Percentiles rank a stretch among this genome's conserved stretches.
phyloP scores from a whole-genome alignment of 345 rosid genomes.

The Rhodomyrtus tomentosa region DNA sequence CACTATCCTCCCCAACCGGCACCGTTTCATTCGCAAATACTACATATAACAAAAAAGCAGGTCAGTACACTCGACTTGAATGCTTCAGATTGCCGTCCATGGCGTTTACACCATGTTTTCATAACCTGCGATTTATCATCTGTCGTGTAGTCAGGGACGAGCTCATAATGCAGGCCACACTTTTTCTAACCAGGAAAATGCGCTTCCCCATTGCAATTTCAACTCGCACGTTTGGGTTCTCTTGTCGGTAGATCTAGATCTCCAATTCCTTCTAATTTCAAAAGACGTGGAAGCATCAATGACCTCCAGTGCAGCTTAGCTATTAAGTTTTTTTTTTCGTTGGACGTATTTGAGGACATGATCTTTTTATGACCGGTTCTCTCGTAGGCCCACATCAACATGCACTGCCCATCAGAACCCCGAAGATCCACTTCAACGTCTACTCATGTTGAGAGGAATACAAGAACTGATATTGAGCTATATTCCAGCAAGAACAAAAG shows the following conservation, averaged over 20 bases:
- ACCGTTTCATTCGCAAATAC: conserved; percentile 20
- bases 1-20: conserved; percentile 18
- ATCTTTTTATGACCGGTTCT: not conserved
- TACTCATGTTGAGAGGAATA: conserved; percentile 14
- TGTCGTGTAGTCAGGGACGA: not conserved
- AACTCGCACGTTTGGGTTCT: conserved; percentile 41
- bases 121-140: not conserved
- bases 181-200: conserved; percentile 25
- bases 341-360: not conserved
- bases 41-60: conserved; percentile 18
- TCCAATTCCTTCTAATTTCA: conserved; percentile 12
- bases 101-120: not conserved
- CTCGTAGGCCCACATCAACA: not conserved
- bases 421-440: conserved; percentile 37
- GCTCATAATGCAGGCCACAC: not conserved
- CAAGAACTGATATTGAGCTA: conserved; percentile 19
- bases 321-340: not conserved
- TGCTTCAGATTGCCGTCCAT: not conserved
- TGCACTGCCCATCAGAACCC: conserved; percentile 32
- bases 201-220: conserved; percentile 40
- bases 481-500: conserved; percentile 44
- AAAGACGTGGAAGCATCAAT: conserved; percentile 25
- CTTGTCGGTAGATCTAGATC: conserved; percentile 34
- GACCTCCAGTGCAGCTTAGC: not conserved
- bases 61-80: not conserved